phyloP scores from a whole-genome alignment of 2,329 filamentous ascomycete species.

The Zymoseptoria brevis region DNA sequence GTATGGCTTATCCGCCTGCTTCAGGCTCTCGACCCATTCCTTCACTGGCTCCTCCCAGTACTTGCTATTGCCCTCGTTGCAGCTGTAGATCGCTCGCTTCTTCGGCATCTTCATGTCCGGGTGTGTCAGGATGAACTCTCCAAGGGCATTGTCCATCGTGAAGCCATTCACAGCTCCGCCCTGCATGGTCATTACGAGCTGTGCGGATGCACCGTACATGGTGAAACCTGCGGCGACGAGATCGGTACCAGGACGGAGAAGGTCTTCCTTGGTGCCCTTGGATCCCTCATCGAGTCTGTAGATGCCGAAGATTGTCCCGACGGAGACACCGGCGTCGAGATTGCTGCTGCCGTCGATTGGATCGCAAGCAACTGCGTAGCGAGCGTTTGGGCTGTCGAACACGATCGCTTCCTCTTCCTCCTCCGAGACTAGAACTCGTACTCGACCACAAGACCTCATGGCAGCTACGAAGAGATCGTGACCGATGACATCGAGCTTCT shows the following conservation, averaged over 20 bases:
- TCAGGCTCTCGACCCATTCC: constrained; percentile 82
- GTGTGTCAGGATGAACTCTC: constrained; percentile 98
- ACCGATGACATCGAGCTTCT: constrained; percentile 98
- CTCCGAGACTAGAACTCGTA: constrained; percentile 89
- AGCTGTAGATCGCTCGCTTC: constrained; percentile 81
- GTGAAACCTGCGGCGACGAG: constrained; percentile 95
- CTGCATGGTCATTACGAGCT: constrained; percentile 96
- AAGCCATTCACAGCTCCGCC: constrained; percentile 90
- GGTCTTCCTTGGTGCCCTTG: constrained; percentile 69
- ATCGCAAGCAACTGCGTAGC: constrained; percentile 93
- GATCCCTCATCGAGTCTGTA: constrained; percentile 79
- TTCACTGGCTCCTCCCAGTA: constrained; percentile 91
- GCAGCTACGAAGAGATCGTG: constrained; percentile 96
- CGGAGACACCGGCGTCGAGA: constrained; percentile 92
- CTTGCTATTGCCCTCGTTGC: constrained; percentile 95
- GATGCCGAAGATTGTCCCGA: constrained; percentile 93
- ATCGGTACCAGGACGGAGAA: constrained; percentile 83
- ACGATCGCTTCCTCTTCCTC: constrained; percentile 90
- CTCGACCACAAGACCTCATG: constrained; percentile 88
- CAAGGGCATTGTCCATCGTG: constrained; percentile 90
- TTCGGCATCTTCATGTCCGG: constrained; percentile 84
- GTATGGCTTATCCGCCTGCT: constrained; percentile 74
- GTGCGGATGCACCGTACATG: constrained; percentile 97
- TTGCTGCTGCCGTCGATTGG: constrained; percentile 98
- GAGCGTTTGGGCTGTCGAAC: constrained; percentile 68